Conservation (phyloP, 1,284 basidiomycete species). For the Athelia psychrophila region DNA sequence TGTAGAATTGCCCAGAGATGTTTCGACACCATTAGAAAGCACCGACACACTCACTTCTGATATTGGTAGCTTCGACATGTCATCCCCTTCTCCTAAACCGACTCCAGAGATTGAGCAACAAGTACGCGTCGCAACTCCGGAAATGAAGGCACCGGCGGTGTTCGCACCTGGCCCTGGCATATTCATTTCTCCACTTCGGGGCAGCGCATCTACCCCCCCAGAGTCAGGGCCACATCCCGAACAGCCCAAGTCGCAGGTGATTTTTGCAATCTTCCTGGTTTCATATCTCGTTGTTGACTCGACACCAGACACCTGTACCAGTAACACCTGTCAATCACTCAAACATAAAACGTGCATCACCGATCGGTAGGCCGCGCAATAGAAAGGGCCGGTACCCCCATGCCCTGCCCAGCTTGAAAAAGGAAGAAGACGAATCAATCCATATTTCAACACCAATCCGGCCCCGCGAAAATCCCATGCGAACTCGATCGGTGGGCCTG, state of each 20-base stretch:
- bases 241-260: too few species aligned
- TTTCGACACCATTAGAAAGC: not conserved
- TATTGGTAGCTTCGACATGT: not conserved
- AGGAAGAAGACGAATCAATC: not conserved
- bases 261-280: not conserved
- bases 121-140: not conserved
- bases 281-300: not conserved
- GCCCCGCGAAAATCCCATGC: not conserved
- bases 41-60: not conserved
- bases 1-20: not conserved
- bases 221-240: not conserved
- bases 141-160: constrained; percentile 7
- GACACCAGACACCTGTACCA: not conserved
- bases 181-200: constrained; percentile 45
- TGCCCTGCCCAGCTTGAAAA: too few species aligned
- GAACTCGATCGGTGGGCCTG: not conserved
- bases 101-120: not conserved
- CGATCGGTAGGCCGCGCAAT: too few species aligned
- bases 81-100: not conserved
- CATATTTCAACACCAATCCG: not conserved
- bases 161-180: constrained; percentile 44
- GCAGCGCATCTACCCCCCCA: constrained; percentile 3
- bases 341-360: not conserved
- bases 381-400: too few species aligned
- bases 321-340: not conserved